phyloP scores from a whole-genome alignment of 768 basidiomycete genomes.

The Hypholoma sublateritium region DNA sequence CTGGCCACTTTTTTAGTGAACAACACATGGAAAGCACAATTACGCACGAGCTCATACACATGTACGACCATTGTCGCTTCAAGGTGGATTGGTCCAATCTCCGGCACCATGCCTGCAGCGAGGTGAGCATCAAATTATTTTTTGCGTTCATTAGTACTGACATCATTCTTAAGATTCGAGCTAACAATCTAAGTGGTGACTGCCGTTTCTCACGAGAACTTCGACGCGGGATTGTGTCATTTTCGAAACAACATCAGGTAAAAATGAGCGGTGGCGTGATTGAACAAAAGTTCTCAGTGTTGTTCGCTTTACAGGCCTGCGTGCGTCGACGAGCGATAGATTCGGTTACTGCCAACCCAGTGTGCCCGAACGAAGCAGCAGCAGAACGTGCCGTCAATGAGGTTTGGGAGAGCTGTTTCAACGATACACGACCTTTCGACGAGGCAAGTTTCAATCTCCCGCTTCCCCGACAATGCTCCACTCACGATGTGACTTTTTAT shows the following conservation, averaged over 20 bases:
- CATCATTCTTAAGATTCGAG: constrained; percentile 70
- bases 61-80: constrained; percentile 95
- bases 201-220: constrained; percentile 86
- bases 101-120: constrained; percentile 94
- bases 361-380: constrained; percentile 70
- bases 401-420: constrained; percentile 96
- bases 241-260: constrained; percentile 96
- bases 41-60: constrained; percentile 90
- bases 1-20: constrained; percentile 78
- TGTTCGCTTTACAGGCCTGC: constrained; percentile 59
- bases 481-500: constrained; percentile 14
- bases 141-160: background rate
- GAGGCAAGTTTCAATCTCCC: constrained; percentile 54
- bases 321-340: constrained; percentile 84
- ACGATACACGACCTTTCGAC: constrained; percentile 95
- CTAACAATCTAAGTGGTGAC: constrained; percentile 92
- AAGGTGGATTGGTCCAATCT: constrained; percentile 91
- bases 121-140: constrained; percentile 53
- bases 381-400: constrained; percentile 93
- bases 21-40: constrained; percentile 92
- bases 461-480: constrained; percentile 1
- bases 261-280: background rate
- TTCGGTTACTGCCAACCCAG: constrained; percentile 80
- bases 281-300: constrained; percentile 5
- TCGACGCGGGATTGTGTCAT: constrained; percentile 69